Conservation (phyloP, 148 eudicot species). For the Rheum nobile region DNA sequence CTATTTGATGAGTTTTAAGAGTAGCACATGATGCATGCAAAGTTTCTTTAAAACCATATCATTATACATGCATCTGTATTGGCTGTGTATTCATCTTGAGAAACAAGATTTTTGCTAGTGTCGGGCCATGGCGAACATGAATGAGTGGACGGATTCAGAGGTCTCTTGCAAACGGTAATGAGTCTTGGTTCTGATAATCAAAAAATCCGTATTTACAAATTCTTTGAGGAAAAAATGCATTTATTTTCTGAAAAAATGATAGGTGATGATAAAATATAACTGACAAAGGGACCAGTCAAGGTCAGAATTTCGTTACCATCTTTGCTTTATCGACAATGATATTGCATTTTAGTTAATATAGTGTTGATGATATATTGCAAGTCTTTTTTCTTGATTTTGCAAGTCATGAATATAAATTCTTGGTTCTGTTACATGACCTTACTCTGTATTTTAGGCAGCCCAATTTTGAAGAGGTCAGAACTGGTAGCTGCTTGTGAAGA, state of each 20-base stretch:
- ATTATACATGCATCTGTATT: too few relatives aligned
- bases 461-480: conserved; percentile 67
- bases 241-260: conserved; percentile 6
- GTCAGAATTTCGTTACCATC: conserved; percentile 14
- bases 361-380: neutral
- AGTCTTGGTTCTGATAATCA: neutral
- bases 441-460: conserved; percentile 35
- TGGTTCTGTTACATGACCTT: neutral
- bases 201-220: neutral
- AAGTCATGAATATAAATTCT: neutral
- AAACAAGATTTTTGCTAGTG: conserved; percentile 25
- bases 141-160: conserved; percentile 65
- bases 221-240: neutral
- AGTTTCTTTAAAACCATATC: too few relatives aligned
- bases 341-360: too few relatives aligned
- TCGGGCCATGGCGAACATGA: conserved; percentile 54
- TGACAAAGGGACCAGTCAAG: conserved; percentile 17
- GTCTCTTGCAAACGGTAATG: conserved; percentile 62
- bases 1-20: too few relatives aligned
- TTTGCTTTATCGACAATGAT: neutral
- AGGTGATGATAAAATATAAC: conserved; percentile 21
- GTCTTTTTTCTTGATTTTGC: neutral
- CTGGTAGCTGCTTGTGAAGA: conserved; percentile 90
- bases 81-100: conserved; percentile 23
- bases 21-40: too few relatives aligned